Base-by-base conservation (phyloP, 305 asterid species). In the Nicotiana rustica region DNA sequence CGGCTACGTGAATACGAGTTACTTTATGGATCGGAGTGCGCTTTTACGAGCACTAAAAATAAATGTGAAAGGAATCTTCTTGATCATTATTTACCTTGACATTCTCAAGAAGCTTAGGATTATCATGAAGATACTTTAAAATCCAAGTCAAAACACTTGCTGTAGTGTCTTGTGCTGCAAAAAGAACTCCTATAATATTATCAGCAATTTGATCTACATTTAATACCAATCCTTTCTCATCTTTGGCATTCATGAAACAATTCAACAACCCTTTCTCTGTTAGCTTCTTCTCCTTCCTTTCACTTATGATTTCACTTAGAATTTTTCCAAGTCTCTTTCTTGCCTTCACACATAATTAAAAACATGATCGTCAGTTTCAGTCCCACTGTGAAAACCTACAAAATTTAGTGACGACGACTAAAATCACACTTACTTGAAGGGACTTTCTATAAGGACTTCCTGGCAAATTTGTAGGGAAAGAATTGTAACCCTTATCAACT, bases 131-230 rank as follows among this genome's bases (percentile, higher is more conserved):
- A 88, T 92, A 94, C 86, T 93, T 95, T 85, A 95, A 44, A 29
- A 90, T 88, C 99, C 99, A 95, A 35, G 98, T 95, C 91, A 94
- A 84, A 70, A 90, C 92, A 90, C 95, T 95, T 0, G 98, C 97
- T 0, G 97, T 95, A 0, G 99, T 95, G 73, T 95, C 98, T 76
- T 93, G 95, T 3, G 99, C 98, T 0, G 99, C 99, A 25, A 95
- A 95, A n/a, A 95, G 92, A 18, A 92, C 97, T 78, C 99, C 99
- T 10, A 94, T 94, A 52, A 95, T 89, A 85, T 95, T 95, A 60
- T 95, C 99, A 3, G 92, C 92, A 19, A 94, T 90, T 62, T 93
- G 93, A 52, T 92, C 97, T 17, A 91, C 96, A 18, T 84, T 88
- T 41, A 94, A 87, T 47, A 49, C 61, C 83, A 78, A 84, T 10